Conservation (phyloP, 306 rosid genomes). For the Prunus fruticosa region DNA sequence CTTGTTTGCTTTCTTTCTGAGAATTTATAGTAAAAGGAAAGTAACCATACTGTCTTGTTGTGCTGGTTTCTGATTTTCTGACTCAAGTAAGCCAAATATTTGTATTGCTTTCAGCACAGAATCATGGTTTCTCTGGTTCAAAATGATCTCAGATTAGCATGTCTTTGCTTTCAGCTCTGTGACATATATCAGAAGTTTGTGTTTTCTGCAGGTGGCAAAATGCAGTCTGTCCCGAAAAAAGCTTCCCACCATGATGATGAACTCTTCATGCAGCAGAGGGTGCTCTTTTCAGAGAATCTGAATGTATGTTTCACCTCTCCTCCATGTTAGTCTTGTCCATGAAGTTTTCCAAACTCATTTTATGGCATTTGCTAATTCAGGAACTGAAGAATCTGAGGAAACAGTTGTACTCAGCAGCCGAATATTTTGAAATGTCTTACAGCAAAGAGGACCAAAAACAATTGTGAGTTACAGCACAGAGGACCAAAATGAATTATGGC, state of each 20-base stretch:
- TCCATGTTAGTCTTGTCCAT: too few species aligned
- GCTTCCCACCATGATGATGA: slow-evolving; percentile 44
- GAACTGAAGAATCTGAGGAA: slow-evolving; percentile 43
- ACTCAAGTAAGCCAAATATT: too few species aligned
- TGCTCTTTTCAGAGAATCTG: slow-evolving; percentile 36
- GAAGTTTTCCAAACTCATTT: not conserved
- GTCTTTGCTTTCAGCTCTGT: not conserved
- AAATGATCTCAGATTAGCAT: not conserved
- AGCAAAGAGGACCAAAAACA: slow-evolving; percentile 29
- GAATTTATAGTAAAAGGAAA: too few species aligned
- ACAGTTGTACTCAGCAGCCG: slow-evolving; percentile 46
- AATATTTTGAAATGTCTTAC: slow-evolving; percentile 37
- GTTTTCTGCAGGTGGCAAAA: not conserved
- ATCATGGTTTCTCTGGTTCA: too few species aligned
- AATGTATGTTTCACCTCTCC: slow-evolving; percentile 15
- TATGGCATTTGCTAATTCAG: slow-evolving; percentile 14
- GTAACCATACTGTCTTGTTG: too few species aligned
- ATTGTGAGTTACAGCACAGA: slow-evolving; percentile 5
- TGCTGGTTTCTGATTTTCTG: not conserved
- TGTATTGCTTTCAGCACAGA: too few species aligned
- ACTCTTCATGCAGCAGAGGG: slow-evolving; percentile 40
- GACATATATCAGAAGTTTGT: not conserved
- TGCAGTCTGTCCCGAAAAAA: slow-evolving; percentile 23
- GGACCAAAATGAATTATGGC: too few species aligned
- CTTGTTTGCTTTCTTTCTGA: not conserved